Base-by-base conservation (phyloP, 345 rosid genomes). In the Lenwebbia sp. region DNA sequence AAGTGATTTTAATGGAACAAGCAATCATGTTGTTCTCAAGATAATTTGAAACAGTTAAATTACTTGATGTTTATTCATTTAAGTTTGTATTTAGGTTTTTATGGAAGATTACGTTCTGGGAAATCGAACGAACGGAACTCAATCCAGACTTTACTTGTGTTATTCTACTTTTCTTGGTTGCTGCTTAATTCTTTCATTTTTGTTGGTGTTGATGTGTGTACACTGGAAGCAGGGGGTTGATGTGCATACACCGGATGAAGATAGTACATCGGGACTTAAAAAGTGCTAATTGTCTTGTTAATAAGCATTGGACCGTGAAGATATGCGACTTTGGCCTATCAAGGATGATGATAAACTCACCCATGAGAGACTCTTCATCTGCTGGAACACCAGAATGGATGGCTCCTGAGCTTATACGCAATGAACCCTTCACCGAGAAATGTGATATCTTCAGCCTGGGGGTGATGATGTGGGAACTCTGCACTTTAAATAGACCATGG, bases 311-410 rank as follows among this genome's bases (percentile, higher is more conserved):
- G 92, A 91, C 96, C 47, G 98, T 94, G n/a, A 98, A 98, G 93
- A 92, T 98, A 56, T 98, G 99, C 86, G 99, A 98, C 92, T 98
- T 98, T 88, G 99, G 99, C 86, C 96, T 98, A 17, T 96, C 99
- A 21, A 96, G 98, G 88, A 93, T 94, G 85, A 93, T 95, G 97
- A 92, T 92, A 17, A 93, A 93, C 30, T 85, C 87, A 22, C 91
- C 96, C 84, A 93, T 98, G 90, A 93, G 92, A 89, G 98, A 94
- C 88, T 88, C 95, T 40, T 93, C 98, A 54, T 96, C 96, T 76
- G 99, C 99, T 40, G 99, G 99, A 90, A 96, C 99, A 44, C 99
- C 98, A 21, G 99, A 96, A 90, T 98, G 99, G 99, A 98, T 98
- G 99, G 99, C 98, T 85, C 99, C 99, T 41, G 99, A 98, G 84